phyloP scores from a whole-genome alignment of 148 eudicot species.

The Rhododendron williamsianum region DNA sequence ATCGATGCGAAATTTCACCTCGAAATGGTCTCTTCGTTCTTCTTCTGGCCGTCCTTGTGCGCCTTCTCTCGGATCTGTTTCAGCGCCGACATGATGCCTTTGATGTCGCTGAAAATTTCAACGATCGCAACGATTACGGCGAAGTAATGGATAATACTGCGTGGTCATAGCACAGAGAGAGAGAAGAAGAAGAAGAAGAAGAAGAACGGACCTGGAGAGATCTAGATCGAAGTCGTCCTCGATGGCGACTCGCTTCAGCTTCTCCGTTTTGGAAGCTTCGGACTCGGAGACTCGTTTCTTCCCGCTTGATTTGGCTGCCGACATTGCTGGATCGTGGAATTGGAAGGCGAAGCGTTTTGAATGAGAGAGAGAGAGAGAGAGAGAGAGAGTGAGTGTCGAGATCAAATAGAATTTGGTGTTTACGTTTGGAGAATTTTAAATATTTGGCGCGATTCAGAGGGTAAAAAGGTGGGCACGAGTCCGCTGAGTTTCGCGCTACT shows the following conservation, averaged over 20 bases:
- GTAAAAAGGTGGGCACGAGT: neutral
- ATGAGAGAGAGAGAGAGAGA: constrained; percentile 7
- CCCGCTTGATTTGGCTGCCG: constrained; percentile 39
- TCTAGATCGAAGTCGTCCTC: constrained; percentile 59
- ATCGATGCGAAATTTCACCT: constrained; percentile 36
- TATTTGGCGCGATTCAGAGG: neutral
- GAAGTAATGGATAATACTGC: neutral
- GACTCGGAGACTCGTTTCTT: constrained; percentile 40
- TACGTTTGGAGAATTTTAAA: neutral
- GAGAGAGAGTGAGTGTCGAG: neutral
- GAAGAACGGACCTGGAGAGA: constrained; percentile 39
- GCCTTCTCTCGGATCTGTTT: constrained; percentile 77
- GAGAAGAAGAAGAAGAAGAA: too few relatives aligned
- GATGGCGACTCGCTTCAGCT: constrained; percentile 34
- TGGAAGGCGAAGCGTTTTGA: neutral
- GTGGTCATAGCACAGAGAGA: neutral
- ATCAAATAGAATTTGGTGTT: neutral
- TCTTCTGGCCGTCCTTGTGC: constrained; percentile 75
- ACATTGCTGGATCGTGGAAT: constrained; percentile 29
- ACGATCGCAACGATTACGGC: neutral
- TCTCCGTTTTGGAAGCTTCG: constrained; percentile 31
- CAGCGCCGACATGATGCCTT: constrained; percentile 74
- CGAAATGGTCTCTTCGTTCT: constrained; percentile 83
- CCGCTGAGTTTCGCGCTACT: neutral
- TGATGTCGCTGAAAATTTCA: constrained; percentile 61